Conservation (phyloP, 768 basidiomycete genomes). For the Holtermanniella nyarrowii region DNA sequence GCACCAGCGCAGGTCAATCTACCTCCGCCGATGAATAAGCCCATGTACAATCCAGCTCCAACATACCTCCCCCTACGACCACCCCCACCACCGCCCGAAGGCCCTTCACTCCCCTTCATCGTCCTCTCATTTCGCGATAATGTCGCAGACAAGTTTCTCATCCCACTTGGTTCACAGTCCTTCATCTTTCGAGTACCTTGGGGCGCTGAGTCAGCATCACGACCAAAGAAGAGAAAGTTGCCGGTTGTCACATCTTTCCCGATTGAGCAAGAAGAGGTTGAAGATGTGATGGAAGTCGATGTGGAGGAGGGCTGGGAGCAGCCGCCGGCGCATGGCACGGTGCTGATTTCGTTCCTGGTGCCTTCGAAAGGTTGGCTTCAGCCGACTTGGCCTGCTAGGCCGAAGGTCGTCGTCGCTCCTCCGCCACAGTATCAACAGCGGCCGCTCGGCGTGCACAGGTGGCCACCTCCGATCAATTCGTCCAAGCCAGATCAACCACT, state of each 20-base stretch:
- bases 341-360: slow-evolving; percentile 19
- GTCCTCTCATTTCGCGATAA: slow-evolving; percentile 28
- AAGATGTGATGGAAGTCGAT: neutral
- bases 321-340: slow-evolving; percentile 14
- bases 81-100: neutral
- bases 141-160: slow-evolving; percentile 26
- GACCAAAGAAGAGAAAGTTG: neutral
- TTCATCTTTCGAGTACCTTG: slow-evolving; percentile 23
- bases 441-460: neutral
- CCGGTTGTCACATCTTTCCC: neutral
- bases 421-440: neutral
- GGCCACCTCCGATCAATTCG: neutral
- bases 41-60: too few species aligned
- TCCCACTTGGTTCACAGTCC: slow-evolving; percentile 22
- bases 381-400: slow-evolving; percentile 14
- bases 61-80: neutral
- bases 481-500: neutral
- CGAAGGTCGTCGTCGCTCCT: neutral
- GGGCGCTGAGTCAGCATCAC: slow-evolving; percentile 12
- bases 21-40: neutral
- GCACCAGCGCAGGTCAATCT: neutral
- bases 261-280: neutral
- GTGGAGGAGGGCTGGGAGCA: neutral
- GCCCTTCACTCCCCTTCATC: slow-evolving; percentile 24
- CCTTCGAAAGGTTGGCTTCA: slow-evolving; percentile 15